Conservation (phyloP, 2,329 filamentous ascomycete genomes). For the Fusarium transvaalense region DNA sequence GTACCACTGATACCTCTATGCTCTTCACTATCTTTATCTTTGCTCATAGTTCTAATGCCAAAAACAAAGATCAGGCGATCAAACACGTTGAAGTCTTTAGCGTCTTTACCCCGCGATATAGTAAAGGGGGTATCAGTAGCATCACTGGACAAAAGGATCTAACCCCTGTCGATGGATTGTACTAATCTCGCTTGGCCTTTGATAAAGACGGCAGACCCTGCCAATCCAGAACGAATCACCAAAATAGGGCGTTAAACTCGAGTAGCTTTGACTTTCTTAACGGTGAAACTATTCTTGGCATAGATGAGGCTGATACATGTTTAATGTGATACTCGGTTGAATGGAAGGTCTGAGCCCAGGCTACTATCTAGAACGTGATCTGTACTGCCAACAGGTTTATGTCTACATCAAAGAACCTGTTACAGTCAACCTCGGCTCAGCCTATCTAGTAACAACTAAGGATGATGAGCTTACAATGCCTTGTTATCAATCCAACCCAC, state of each 20-base stretch:
- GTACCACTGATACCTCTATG: too few species aligned
- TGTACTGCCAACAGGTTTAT: not conserved
- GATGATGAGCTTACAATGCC: conserved; percentile 5
- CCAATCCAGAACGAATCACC: not conserved
- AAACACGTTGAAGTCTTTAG: not conserved
- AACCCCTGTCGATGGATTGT: conserved; percentile 12
- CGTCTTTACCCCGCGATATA: conserved; percentile 21
- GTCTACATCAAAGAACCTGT: not conserved
- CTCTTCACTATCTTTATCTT: not conserved
- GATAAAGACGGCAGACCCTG: not conserved
- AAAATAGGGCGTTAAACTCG: not conserved
- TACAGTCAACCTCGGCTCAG: not conserved
- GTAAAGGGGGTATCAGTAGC: conserved; percentile 4
- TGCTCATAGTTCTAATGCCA: not conserved
- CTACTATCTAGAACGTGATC: not conserved
- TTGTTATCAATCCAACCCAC: conserved; percentile 35
- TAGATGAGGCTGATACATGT: not conserved
- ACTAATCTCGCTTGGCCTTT: conserved; percentile 18
- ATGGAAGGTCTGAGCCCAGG: not conserved
- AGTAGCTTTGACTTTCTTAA: not conserved
- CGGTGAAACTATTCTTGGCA: not conserved
- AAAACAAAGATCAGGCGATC: not conserved
- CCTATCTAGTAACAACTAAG: not conserved
- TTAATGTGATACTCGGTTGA: not conserved
- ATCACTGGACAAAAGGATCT: not conserved